phyloP scores from a whole-genome alignment of 768 basidiomycete genomes.

The Macrocybe gigantea region DNA sequence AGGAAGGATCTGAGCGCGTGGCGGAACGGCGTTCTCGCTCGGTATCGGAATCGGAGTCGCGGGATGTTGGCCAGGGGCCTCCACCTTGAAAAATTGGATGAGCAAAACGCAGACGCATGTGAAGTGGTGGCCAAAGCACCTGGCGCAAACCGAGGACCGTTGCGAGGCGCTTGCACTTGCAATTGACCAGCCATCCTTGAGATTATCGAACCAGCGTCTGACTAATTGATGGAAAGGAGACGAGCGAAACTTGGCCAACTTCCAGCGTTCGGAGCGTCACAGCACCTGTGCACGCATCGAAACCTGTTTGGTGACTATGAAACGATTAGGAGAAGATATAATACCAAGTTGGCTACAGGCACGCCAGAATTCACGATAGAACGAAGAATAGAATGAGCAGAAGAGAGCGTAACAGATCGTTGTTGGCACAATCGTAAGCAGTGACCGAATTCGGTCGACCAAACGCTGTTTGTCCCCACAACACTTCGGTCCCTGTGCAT shows the following conservation, averaged over 20 bases:
- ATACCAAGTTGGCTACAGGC: no score
- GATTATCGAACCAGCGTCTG: background rate
- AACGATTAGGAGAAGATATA: no score
- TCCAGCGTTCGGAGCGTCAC: no score
- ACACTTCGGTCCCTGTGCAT: no score
- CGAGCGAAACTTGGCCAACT: background rate
- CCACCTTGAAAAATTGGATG: slow-evolving; percentile 16
- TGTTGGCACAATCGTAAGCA: no score
- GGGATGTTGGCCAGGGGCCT: slow-evolving; percentile 24
- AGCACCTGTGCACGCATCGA: no score
- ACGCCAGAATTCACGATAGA: no score
- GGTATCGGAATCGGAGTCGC: slow-evolving; percentile 47
- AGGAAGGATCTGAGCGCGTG: slow-evolving; percentile 45
- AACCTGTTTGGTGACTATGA: no score
- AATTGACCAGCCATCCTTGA: slow-evolving; percentile 10
- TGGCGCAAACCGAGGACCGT: slow-evolving; percentile 19
- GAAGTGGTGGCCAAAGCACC: slow-evolving; percentile 9
- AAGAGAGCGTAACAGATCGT: no score
- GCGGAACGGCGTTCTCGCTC: slow-evolving; percentile 45
- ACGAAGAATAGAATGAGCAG: no score
- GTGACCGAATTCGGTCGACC: no score
- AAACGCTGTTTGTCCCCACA: no score
- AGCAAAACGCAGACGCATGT: background rate
- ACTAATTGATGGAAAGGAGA: background rate
- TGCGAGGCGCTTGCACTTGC: slow-evolving; percentile 12